Evolutionary conservation across 2,329 filamentous ascomycete species (phyloP), one percentile per base, ranked within the genome.

Genomic region (Ophiostoma sp.): DNA sequence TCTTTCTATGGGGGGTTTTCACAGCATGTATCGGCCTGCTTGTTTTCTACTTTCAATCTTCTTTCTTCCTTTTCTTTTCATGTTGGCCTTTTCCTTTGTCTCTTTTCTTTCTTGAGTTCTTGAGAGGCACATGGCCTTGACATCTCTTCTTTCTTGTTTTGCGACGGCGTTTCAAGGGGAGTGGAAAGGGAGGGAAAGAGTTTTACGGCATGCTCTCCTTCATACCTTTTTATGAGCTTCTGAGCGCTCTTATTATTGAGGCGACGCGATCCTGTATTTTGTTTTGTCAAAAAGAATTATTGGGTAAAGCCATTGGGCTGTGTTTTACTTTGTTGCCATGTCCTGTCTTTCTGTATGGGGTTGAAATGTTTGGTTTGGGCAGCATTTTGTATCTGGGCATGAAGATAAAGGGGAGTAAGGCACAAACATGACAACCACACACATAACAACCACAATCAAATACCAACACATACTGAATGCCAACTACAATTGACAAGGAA

Each of bases 351-450:
- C 22, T 25, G 45, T 50, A 3, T 11, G 25, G 22, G 22, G 50
- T 15, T 55, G 12, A 28, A 25, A 22, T 17, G 61, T 19, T 39
- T 45, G 36, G 61, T 28, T 45, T 25, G 61, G 61, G 61, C 61
- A 45, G 61, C 59, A 64, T 64, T 42, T 25, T 64, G 33, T 64
- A 42, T 64, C 59, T 42, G 33, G 59, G 59, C 59, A 64, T 42
- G 42, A 15, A 22, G 22, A 28, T 15, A 15, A 9, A 55, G 59
- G 59, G 19, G 4, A 39, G n/a, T 64, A 64, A n/a, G 61, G 36
- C 61, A 45, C 36, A 45, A 19, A 45, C 36, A 45, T 19, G 17
- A 64, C n/a, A 22, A 63, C 3, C 25, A n/a, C n/a, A n/a, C n/a
- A n/a, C n/a, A n/a, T n/a, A n/a, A n/a, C n/a, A n/a, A n/a, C n/a